Conservation (phyloP, 2,329 filamentous ascomycete genomes). For the Pochonia chlamydosporia region DNA sequence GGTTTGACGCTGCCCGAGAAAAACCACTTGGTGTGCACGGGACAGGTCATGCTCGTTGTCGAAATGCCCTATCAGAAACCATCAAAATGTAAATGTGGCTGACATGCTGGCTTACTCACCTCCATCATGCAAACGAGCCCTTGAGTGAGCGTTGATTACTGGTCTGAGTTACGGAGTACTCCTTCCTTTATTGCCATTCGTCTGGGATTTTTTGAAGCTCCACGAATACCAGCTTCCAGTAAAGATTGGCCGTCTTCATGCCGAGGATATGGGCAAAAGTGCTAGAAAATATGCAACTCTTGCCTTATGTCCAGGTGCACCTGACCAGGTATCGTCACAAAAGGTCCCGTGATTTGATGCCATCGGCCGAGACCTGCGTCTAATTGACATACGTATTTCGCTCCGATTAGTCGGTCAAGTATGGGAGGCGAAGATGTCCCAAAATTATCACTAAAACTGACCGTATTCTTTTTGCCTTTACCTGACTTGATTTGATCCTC, state of each 20-base stretch:
- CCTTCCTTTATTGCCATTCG: background rate
- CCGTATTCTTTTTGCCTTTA: background rate
- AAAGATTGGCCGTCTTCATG: constrained; percentile 6
- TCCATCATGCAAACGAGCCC: background rate
- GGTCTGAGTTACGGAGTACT: background rate
- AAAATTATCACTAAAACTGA: background rate
- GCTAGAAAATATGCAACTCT: background rate
- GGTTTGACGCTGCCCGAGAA: no score
- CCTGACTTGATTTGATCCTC: background rate
- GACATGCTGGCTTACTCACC: constrained; percentile 11
- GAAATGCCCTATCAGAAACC: background rate
- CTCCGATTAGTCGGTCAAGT: background rate
- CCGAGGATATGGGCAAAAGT: background rate
- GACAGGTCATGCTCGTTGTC: no score
- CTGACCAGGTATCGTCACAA: constrained; percentile 2
- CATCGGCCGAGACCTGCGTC: constrained; percentile 14
- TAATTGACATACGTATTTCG: no score
- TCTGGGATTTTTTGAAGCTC: background rate
- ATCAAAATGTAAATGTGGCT: constrained; percentile 4
- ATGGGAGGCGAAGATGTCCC: background rate
- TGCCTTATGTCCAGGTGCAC: no score
- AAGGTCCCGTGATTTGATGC: constrained; percentile 6
- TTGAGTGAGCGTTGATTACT: background rate
- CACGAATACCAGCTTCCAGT: background rate
- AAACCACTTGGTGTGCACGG: no score